These are phyloP conservation scores for Mortierella sp. DNA, from an alignment of 371 early-diverging fungal genomes.

Conservation along the genomic window DNA sequence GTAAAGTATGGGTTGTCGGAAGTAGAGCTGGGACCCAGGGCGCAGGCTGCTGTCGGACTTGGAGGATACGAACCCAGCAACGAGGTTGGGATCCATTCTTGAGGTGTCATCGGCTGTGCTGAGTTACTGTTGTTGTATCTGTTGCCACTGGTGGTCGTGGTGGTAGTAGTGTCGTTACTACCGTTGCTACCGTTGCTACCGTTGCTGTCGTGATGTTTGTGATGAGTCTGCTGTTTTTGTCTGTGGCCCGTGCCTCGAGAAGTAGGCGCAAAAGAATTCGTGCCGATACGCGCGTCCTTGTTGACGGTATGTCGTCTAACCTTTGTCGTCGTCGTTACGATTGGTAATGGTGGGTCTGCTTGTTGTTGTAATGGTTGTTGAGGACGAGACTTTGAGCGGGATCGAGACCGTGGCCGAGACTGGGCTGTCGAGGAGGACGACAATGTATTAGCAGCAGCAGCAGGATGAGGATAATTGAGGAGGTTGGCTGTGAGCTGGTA, in stretches of 20 bases:
- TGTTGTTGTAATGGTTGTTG: constrained; percentile 15
- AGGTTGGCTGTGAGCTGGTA: constrained; percentile 54
- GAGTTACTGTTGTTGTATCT: background rate
- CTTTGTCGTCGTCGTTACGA: background rate
- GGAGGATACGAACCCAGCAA: constrained; percentile 20
- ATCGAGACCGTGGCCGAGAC: constrained; percentile 19
- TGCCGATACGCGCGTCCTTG: constrained; percentile 15
- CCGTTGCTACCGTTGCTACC: background rate
- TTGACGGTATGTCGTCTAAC: constrained; percentile 16
- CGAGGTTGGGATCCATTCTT: constrained; percentile 20
- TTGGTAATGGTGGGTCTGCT: background rate
- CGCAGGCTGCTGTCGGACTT: constrained; percentile 10
- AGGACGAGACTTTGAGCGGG: constrained; percentile 20
- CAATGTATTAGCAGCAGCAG: background rate
- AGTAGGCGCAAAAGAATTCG: background rate
- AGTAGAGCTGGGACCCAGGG: background rate
- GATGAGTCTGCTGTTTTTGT: constrained; percentile 1
- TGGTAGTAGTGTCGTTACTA: background rate
- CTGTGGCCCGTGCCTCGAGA: constrained; percentile 29
- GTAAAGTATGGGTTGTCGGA: constrained; percentile 3
- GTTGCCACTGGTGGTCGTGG: too few species aligned
- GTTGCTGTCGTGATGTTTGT: background rate
- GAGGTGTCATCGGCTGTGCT: background rate
- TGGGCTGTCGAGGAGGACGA: constrained; percentile 1
- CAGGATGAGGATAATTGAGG: constrained; percentile 19